Percentiles rank a stretch among this genome's conserved stretches.
Conservation (phyloP, 495 filamentous ascomycete genomes). For the Cenococcum geophilum region DNA sequence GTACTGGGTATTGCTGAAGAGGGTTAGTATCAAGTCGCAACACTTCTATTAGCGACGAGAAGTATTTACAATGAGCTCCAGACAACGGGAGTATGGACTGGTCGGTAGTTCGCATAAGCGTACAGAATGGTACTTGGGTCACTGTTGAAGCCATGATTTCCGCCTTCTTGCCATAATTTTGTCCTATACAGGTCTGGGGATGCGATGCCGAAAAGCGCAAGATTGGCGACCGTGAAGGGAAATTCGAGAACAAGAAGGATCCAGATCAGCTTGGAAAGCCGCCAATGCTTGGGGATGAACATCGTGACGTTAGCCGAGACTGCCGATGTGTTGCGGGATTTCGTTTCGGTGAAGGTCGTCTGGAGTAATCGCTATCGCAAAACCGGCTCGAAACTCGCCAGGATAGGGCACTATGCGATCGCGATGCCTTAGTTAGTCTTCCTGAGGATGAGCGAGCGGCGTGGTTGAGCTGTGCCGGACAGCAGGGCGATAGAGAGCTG, state of each 20-base stretch:
- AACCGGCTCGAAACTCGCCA: background rate
- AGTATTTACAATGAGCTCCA: conserved; percentile 68
- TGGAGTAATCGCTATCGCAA: background rate
- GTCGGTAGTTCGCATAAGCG: conserved; percentile 66
- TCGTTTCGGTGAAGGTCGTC: background rate
- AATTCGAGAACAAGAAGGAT: conserved; percentile 66
- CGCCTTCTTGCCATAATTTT: conserved; percentile 74
- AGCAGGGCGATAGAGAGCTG: background rate
- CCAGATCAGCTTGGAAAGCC: conserved; percentile 55
- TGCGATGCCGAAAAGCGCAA: conserved; percentile 78
- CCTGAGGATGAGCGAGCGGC: background rate
- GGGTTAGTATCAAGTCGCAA: conserved; percentile 23
- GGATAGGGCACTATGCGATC: background rate
- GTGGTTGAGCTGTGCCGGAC: background rate
- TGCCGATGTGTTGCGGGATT: background rate
- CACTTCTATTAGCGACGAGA: background rate
- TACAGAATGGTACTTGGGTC: conserved; percentile 66
- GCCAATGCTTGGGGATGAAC: conserved; percentile 47
- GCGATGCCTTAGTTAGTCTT: background rate
- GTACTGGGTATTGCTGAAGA: conserved; percentile 63
- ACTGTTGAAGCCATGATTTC: conserved; percentile 76
- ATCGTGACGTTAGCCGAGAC: background rate
- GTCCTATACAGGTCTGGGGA: conserved; percentile 73
- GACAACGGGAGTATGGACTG: conserved; percentile 62
- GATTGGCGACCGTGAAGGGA: conserved; percentile 57